Evolutionary conservation across 345 rosid species (phyloP), one percentile per base, ranked within the genome.

Genomic region (Eucalyptus polyanthemos): DNA sequence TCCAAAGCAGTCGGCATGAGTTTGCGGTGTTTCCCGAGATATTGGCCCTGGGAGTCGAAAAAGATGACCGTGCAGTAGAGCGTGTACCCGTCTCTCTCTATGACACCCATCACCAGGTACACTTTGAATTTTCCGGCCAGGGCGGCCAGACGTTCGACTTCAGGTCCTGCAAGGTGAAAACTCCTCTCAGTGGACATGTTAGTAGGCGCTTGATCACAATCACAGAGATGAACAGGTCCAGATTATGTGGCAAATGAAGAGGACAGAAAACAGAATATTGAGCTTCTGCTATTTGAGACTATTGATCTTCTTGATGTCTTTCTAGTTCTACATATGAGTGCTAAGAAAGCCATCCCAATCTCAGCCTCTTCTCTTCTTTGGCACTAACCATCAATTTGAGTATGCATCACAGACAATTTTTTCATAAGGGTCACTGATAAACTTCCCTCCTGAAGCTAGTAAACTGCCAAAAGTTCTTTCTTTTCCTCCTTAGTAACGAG

Each of bases 31-130:
- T 97, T 97, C 67, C 97, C 98, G 31, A 97, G 93, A 93, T 94
- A 97, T 89, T 56, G 95, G 83, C 99, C 98, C 89, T 94, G 97
- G 69, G 96, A 87, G 89, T 97, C 98, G 88, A 97, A 97, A 93
- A 97, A 97, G 69, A 97, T 88, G 50, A 96, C 95, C 1, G 96
- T 93, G 81, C 99, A 97, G 90, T 97, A 96, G 45, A 97, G 90
- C 19, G 99, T 97, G 90, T 97, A 95, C 54, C 98, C 98, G 88
- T 97, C 98, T 93, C 96, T 96, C 92, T 97, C 99, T 50, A 97
- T 95, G 90, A 94, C 98, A 88, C 98, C 99, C 97, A 97, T 96
- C 21, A 97, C 98, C 90, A 97, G 91, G 87, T 93, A 95, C 13
- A 95, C 98, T 93, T 95, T 96, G 87, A 96, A 94, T 90, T 96